Evolutionary conservation across 257 asterid genomes (phyloP).

Genomic region (Catharanthus roseus): DNA sequence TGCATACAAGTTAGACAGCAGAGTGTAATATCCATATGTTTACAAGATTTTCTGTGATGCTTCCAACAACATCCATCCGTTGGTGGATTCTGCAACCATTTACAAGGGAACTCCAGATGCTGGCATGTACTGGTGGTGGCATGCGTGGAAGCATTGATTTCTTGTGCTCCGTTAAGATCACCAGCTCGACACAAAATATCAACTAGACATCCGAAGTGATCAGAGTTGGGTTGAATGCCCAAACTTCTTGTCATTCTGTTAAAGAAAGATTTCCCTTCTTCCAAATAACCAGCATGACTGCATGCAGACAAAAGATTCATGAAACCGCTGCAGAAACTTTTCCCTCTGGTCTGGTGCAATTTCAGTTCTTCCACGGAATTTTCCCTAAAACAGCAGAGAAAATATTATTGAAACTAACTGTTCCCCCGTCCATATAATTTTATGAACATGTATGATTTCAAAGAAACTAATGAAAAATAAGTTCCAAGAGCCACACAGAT

Average conservation of each 20-base stretch:
- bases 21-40: constrained; percentile 57
- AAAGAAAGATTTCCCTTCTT: constrained; percentile 63
- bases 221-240: constrained; percentile 50
- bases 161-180: constrained; percentile 60
- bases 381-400: constrained; percentile 48
- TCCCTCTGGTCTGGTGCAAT: constrained; percentile 98
- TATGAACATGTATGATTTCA: neutral
- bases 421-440: neutral
- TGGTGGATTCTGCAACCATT: constrained; percentile 84
- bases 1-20: constrained; percentile 67
- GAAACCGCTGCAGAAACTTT: constrained; percentile 82
- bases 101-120: constrained; percentile 71
- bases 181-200: constrained; percentile 86
- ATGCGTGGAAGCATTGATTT: constrained; percentile 61
- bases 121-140: constrained; percentile 56
- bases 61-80: constrained; percentile 61
- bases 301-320: constrained; percentile 80
- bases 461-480: neutral
- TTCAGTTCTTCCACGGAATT: constrained; percentile 95
- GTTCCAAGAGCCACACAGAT: neutral
- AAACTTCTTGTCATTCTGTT: constrained; percentile 47
- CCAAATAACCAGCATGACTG: constrained; percentile 73
- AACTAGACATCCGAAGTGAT: constrained; percentile 80
- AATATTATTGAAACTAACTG: neutral
- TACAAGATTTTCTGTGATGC: constrained; percentile 36